A percentile compares a stretch with the other conserved stretches of the same genome.
Evolutionary conservation across 768 basidiomycete genomes (phyloP).

Genomic region (Saitozyma sp.): DNA sequence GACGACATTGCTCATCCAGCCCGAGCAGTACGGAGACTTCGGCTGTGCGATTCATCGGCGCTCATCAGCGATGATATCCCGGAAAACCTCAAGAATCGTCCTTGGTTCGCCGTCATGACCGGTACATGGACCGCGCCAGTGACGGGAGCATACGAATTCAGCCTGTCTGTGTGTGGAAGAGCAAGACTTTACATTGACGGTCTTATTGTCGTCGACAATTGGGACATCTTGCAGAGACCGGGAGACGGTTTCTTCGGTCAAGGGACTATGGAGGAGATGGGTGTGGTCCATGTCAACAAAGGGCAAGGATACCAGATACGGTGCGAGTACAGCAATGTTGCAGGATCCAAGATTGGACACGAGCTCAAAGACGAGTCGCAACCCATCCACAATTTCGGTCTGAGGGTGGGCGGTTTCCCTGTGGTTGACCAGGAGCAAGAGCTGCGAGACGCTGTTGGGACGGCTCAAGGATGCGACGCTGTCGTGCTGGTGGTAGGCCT

Average conservation of each 20-base stretch:
- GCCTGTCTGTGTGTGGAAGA: not conserved
- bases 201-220: not conserved
- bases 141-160: not conserved
- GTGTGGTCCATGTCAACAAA: not conserved
- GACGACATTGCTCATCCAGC: too few relatives aligned
- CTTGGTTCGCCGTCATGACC: too few relatives aligned
- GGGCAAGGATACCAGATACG: too few relatives aligned
- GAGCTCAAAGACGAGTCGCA: too few relatives aligned
- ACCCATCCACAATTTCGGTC: constrained; percentile 6
- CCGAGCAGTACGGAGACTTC: too few relatives aligned
- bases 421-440: constrained; percentile 63
- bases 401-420: constrained; percentile 69
- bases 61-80: too few relatives aligned
- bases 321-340: too few relatives aligned
- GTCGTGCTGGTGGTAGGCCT: constrained; percentile 13
- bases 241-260: not conserved
- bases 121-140: not conserved
- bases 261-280: not conserved
- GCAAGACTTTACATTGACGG: not conserved
- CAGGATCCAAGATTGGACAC: too few relatives aligned
- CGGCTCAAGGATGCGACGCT: constrained; percentile 60
- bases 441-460: constrained; percentile 60
- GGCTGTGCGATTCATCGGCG: too few relatives aligned
- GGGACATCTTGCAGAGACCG: not conserved
- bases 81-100: too few relatives aligned